Conservation (phyloP, 2,329 filamentous ascomycete species). For the Aureobasidium leucospermi region DNA sequence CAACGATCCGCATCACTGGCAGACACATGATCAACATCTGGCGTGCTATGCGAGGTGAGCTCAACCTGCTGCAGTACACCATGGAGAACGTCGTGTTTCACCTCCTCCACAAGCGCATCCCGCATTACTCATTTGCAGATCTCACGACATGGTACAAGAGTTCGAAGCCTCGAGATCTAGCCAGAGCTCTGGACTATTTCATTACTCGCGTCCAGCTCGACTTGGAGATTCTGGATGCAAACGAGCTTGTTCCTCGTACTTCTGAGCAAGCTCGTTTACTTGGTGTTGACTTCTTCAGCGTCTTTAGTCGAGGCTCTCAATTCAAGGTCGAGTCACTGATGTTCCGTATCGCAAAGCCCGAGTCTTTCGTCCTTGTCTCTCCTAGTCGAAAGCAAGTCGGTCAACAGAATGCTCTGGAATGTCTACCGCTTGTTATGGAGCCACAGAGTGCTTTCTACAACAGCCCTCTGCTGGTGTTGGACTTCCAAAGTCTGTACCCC, state of each 20-base stretch:
- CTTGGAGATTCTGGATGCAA: conserved; percentile 83
- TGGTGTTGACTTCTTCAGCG: conserved; percentile 93
- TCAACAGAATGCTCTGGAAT: conserved; percentile 88
- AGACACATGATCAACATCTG: conserved; percentile 96
- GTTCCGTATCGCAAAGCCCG: conserved; percentile 96
- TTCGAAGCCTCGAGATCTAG: conserved; percentile 58
- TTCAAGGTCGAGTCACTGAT: conserved; percentile 99
- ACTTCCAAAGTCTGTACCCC: conserved; percentile 94
- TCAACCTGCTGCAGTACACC: conserved; percentile 87
- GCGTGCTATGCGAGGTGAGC: conserved; percentile 88
- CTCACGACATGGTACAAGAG: conserved; percentile 77
- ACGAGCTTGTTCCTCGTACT: conserved; percentile 80
- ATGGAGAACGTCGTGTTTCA: conserved; percentile 96
- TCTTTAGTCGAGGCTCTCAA: conserved; percentile 89
- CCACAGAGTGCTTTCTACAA: conserved; percentile 91
- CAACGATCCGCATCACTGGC: conserved; percentile 85
- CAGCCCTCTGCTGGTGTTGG: conserved; percentile 80
- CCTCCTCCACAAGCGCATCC: conserved; percentile 76
- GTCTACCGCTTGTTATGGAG: conserved; percentile 93
- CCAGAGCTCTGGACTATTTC: conserved; percentile 73
- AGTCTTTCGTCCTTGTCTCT: conserved; percentile 85
- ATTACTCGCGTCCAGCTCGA: conserved; percentile 68
- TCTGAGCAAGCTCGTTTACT: conserved; percentile 90
- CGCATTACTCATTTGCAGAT: conserved; percentile 73
- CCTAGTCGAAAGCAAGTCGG: conserved; percentile 89